These are phyloP conservation scores for Xylaria arbuscula DNA, from an alignment of 2,329 filamentous ascomycete genomes.

Conservation along the genomic window DNA sequence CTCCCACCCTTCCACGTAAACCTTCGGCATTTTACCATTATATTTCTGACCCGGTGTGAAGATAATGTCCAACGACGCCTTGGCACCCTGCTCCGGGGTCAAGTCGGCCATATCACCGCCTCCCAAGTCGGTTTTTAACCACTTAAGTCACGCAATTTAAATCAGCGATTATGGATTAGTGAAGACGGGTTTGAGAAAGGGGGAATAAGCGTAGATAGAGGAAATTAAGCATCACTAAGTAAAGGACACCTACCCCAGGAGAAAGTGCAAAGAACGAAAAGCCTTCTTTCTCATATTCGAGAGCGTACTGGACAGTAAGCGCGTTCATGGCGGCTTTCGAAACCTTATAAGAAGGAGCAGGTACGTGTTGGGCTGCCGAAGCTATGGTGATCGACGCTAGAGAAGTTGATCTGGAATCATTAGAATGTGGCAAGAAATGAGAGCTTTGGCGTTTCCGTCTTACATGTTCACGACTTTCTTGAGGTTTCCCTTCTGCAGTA, in stretches of 20 bases:
- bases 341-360: constrained; percentile 46
- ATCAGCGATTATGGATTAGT: neutral
- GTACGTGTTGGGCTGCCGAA: constrained; percentile 52
- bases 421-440: neutral
- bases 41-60: constrained; percentile 47
- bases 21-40: constrained; percentile 51
- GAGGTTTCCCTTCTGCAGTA: constrained; percentile 52
- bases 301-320: constrained; percentile 58
- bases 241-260: constrained; percentile 55
- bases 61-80: constrained; percentile 54
- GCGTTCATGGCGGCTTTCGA: constrained; percentile 61
- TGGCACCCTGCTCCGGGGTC: constrained; percentile 53
- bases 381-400: constrained; percentile 37
- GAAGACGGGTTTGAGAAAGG: neutral
- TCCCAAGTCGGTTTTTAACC: constrained; percentile 60
- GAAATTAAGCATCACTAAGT: too few relatives aligned
- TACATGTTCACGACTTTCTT: constrained; percentile 59
- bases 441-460: neutral
- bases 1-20: constrained; percentile 36
- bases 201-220: neutral
- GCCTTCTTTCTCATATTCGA: constrained; percentile 54
- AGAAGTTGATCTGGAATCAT: constrained; percentile 40
- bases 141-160: constrained; percentile 53
- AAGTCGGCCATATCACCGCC: constrained; percentile 55
- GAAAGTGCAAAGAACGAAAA: constrained; percentile 58